Evolutionary conservation across 306 rosid genomes (phyloP).

Genomic region (Ormosia emarginata): DNA sequence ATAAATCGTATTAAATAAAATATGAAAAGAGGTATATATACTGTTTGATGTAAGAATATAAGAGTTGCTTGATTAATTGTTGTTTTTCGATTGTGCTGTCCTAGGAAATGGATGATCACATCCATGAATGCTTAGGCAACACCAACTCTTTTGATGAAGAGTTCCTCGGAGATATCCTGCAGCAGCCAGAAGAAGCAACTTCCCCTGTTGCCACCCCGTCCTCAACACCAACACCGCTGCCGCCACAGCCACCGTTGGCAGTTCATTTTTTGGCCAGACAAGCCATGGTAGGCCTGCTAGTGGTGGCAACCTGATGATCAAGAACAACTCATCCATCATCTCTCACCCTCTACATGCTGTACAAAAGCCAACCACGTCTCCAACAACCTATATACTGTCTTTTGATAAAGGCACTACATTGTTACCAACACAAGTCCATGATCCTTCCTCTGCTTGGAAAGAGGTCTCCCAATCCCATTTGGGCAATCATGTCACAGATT

Average conservation of each 20-base stretch:
- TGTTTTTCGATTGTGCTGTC: background rate
- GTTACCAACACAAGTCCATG: background rate
- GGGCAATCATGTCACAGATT: background rate
- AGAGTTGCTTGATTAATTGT: background rate
- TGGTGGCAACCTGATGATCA: background rate
- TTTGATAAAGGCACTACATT: conserved; percentile 21
- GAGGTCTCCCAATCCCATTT: background rate
- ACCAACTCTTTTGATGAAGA: conserved; percentile 17
- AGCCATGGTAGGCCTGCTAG: background rate
- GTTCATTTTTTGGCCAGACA: background rate
- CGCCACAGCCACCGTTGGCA: background rate
- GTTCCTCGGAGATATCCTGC: conserved; percentile 21
- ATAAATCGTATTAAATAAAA: too few species aligned
- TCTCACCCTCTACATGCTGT: background rate
- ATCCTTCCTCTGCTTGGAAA: background rate
- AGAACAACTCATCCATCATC: background rate
- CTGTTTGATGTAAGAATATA: too few species aligned
- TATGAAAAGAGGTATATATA: too few species aligned
- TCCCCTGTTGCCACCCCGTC: background rate
- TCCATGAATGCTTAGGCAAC: background rate
- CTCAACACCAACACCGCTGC: background rate
- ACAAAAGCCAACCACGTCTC: background rate
- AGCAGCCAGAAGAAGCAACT: background rate
- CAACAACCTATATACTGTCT: conserved; percentile 1
- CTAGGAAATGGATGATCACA: background rate